phyloP scores from a whole-genome alignment of 805 yeast genomes.

The Isabelozyma heimii region DNA sequence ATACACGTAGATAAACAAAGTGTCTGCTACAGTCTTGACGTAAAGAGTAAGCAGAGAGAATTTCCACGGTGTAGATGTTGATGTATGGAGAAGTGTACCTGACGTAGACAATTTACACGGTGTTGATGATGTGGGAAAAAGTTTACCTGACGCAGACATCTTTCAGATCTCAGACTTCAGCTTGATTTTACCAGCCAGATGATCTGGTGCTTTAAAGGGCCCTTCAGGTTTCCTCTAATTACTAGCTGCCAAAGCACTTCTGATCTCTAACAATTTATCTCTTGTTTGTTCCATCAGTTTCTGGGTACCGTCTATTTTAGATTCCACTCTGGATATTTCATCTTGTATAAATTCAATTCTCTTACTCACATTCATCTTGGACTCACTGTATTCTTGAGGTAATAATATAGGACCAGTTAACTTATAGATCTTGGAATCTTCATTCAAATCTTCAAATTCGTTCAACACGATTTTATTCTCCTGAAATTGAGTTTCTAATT shows the following conservation, averaged over 20 bases:
- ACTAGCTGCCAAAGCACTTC: slow-evolving; percentile 28
- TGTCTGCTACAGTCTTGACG: no score
- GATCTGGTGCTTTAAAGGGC: no score
- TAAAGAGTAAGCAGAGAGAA: no score
- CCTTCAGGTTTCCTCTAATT: not conserved
- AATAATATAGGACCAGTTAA: slow-evolving; percentile 88
- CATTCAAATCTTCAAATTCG: slow-evolving; percentile 67
- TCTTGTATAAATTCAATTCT: slow-evolving; percentile 82
- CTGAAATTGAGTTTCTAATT: slow-evolving; percentile 89
- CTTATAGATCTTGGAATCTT: slow-evolving; percentile 77
- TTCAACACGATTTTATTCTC: slow-evolving; percentile 87
- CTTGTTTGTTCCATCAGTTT: slow-evolving; percentile 58
- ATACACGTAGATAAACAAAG: no score
- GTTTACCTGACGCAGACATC: no score
- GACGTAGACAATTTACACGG: no score
- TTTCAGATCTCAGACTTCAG: no score
- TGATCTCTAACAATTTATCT: slow-evolving; percentile 47
- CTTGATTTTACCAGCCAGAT: no score
- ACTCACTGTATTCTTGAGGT: slow-evolving; percentile 85
- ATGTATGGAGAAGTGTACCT: no score
- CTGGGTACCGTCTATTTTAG: slow-evolving; percentile 49
- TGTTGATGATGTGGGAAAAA: no score
- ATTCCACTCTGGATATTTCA: slow-evolving; percentile 77
- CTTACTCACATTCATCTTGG: slow-evolving; percentile 78
- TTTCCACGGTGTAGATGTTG: no score